Evolutionary conservation across 2,329 filamentous ascomycete genomes (phyloP).

Genomic region (Pleurostoma richardsiae): DNA sequence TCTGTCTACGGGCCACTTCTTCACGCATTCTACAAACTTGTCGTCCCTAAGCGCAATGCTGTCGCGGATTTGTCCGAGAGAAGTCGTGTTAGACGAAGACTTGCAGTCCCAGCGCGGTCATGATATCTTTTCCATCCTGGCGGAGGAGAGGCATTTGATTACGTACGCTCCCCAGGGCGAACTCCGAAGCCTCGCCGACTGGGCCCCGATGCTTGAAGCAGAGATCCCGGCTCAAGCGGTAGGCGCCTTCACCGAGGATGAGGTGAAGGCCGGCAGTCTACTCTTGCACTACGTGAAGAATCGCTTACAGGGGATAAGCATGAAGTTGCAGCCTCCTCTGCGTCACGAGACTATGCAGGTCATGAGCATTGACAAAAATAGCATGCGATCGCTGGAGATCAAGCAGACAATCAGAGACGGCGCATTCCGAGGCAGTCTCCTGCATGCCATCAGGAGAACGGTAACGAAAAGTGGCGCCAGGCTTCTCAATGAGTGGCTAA

Average conservation of each 20-base stretch:
- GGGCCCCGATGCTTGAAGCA: conserved; percentile 73
- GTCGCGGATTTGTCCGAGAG: conserved; percentile 75
- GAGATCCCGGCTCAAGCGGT: conserved; percentile 51
- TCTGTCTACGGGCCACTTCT: conserved; percentile 91
- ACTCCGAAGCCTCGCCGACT: conserved; percentile 52
- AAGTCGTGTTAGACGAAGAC: conserved; percentile 72
- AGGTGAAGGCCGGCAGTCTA: conserved; percentile 72
- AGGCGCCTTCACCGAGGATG: conserved; percentile 57
- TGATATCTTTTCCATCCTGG: conserved; percentile 61
- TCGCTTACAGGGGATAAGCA: conserved; percentile 69
- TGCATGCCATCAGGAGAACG: conserved; percentile 85
- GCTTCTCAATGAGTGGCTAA: conserved; percentile 78
- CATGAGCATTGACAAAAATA: conserved; percentile 91
- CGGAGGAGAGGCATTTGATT: conserved; percentile 70
- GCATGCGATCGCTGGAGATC: conserved; percentile 83
- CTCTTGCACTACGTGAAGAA: conserved; percentile 82
- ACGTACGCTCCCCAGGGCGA: conserved; percentile 58
- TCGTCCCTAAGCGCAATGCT: conserved; percentile 72
- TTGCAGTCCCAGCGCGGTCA: conserved; percentile 54
- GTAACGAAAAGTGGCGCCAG: conserved; percentile 88
- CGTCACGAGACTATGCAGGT: conserved; percentile 69
- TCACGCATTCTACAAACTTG: conserved; percentile 71
- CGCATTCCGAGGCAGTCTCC: conserved; percentile 71
- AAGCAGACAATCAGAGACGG: conserved; percentile 80
- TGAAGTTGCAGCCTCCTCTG: conserved; percentile 79